These are phyloP conservation scores for Ophiostoma quercus DNA, from an alignment of 2,329 filamentous ascomycete species.

Conservation along the genomic window DNA sequence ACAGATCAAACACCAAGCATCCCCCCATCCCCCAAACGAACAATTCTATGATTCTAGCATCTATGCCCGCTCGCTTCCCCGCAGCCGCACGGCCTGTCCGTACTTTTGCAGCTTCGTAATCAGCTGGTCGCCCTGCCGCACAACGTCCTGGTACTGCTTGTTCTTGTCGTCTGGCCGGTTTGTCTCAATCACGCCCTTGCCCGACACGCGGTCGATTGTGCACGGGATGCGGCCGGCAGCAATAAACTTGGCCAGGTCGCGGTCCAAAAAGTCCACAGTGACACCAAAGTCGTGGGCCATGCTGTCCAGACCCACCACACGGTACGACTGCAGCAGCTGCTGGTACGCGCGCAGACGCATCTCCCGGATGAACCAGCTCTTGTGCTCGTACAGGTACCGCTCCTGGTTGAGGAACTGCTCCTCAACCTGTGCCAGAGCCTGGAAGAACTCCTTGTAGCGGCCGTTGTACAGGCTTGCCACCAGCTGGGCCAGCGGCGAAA, in stretches of 20 bases:
- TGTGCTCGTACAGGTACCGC: conserved; percentile 92
- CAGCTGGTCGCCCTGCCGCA: conserved; percentile 93
- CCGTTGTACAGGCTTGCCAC: conserved; percentile 90
- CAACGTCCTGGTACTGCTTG: conserved; percentile 97
- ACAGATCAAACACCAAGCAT: not conserved
- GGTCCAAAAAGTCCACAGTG: conserved; percentile 91
- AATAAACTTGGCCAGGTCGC: conserved; percentile 95
- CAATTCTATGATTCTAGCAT: not conserved
- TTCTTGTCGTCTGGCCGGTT: conserved; percentile 98
- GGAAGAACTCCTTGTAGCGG: conserved; percentile 91
- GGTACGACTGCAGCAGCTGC: conserved; percentile 94
- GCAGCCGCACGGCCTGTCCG: conserved; percentile 87
- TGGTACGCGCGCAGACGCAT: conserved; percentile 96
- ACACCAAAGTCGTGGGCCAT: conserved; percentile 98
- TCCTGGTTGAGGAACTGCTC: conserved; percentile 91
- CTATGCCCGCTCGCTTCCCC: conserved; percentile 87
- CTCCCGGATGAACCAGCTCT: conserved; percentile 94
- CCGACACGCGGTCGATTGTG: conserved; percentile 94
- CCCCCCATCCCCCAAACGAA: not conserved
- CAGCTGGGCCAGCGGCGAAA: conserved; percentile 77
- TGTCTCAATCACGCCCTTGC: conserved; percentile 95
- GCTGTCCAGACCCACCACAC: conserved; percentile 90
- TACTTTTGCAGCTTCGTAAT: conserved; percentile 99
- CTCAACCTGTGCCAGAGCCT: conserved; percentile 81
- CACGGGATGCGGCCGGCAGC: conserved; percentile 89